Base-by-base conservation (phyloP, 176 grass and related monocot species). In the Cymbopogon citratus region DNA sequence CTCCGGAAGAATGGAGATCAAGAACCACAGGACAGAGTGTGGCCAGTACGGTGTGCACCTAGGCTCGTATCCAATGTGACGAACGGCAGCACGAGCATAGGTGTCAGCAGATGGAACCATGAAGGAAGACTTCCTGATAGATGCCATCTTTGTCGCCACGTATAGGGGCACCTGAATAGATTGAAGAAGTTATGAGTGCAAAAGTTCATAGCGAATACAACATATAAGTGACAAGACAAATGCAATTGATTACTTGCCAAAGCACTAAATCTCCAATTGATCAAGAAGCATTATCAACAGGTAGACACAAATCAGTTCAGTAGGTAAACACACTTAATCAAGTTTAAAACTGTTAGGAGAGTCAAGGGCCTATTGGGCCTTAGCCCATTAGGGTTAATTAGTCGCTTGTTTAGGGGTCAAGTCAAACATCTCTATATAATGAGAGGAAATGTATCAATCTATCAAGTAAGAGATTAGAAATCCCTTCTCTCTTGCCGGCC, bases 111-210 rank as follows among this genome's bases (percentile, higher is more conserved):
- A 97, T 44, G 94, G 94, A 36, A 92, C 84, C 27, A 97, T 44
- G 62, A 97, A 91, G 11, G 94, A 94, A 16, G 94, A 94, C 38
- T 54, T 94, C 83, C 68, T 89, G 77, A 97, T 91, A 10, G 91
- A 94, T 33, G 94, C 87, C 94, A 97, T 94, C 87, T 92, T 97
- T 51, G 94, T 97, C 21, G 94, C 94, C 56, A 97, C 94, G 0
- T 97, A 97, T 59, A 97, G 52, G 5, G 94, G 94, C 11, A 97
- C 91, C 94, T 94, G 82, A 45, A 61, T 9, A 41, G 28, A 72
- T 49, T 24, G 9, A 10, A 31, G 4, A 75, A 84, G 39, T 44
- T 59, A 72, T 18, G 66, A 74, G 74, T 14, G 23, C n/a, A 35
- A 4, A 39, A 75, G 38, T 78, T 69, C 18, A 60, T 49, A 56